phyloP scores from a whole-genome alignment of 2,329 filamentous ascomycete genomes.

The Colletotrichum cordylinicola region DNA sequence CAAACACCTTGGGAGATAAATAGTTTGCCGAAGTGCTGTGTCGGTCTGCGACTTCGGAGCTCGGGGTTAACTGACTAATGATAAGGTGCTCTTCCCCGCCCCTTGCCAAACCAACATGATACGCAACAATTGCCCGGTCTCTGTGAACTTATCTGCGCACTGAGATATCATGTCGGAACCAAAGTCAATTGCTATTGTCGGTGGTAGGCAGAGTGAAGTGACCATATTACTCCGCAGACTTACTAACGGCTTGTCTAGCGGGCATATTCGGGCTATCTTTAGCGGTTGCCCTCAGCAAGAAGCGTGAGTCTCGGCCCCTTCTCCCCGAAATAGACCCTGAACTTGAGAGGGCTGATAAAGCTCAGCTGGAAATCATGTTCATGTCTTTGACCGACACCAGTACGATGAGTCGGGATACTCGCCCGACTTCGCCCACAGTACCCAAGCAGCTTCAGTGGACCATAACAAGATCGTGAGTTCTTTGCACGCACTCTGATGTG shows the following conservation, averaged over 20 bases:
- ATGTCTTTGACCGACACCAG: slow-evolving; percentile 26
- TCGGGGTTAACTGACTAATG: background rate
- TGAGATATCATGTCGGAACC: background rate
- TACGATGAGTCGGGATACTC: slow-evolving; percentile 27
- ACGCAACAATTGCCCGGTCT: background rate
- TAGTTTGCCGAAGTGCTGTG: background rate
- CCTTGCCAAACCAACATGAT: background rate
- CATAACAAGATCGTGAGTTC: slow-evolving; percentile 29
- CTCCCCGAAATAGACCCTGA: background rate
- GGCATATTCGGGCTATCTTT: slow-evolving; percentile 30
- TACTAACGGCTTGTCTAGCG: slow-evolving; percentile 5
- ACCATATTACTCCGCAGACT: background rate
- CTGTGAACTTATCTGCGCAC: background rate
- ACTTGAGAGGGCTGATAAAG: background rate
- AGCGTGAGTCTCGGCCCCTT: slow-evolving; percentile 13
- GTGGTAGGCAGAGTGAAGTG: background rate
- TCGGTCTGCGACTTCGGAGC: background rate
- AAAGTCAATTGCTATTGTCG: slow-evolving; percentile 1
- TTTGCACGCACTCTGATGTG: background rate
- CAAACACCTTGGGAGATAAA: background rate
- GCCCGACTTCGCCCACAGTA: slow-evolving; percentile 14
- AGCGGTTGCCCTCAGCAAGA: slow-evolving; percentile 26
- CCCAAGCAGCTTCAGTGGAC: slow-evolving; percentile 29
- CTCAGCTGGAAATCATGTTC: slow-evolving; percentile 11
- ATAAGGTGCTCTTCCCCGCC: background rate